phyloP scores from a whole-genome alignment of 345 rosid species.

The Hirschfeldia incana region DNA sequence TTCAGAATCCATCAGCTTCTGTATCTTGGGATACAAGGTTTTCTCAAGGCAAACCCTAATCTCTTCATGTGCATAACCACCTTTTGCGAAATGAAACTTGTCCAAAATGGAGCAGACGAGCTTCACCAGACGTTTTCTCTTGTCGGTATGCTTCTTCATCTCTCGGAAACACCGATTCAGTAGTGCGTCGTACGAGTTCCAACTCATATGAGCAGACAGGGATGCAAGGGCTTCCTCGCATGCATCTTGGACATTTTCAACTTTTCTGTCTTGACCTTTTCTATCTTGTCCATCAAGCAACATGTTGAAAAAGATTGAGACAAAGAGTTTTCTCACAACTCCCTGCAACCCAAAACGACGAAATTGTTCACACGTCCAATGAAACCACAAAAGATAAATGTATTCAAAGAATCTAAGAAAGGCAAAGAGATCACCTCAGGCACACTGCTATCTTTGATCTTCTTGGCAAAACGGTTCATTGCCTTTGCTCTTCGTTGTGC shows the following conservation, averaged over 20 bases:
- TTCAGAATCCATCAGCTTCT: conserved; percentile 54
- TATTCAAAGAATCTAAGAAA: not conserved
- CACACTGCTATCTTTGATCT: conserved; percentile 43
- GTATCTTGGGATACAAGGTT: conserved; percentile 65
- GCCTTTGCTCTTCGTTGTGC: conserved; percentile 70
- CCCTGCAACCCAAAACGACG: conserved; percentile 46
- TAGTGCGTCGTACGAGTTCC: conserved; percentile 65
- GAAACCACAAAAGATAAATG: not conserved
- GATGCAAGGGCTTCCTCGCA: conserved; percentile 73
- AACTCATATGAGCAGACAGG: conserved; percentile 59
- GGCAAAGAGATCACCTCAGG: conserved; percentile 49
- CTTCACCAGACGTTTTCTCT: conserved; percentile 44
- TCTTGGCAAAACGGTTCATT: conserved; percentile 51
- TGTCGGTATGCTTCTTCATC: conserved; percentile 47
- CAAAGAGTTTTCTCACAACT: conserved; percentile 57
- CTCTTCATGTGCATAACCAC: conserved; percentile 34
- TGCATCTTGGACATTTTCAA: conserved; percentile 49
- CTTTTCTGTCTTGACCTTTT: not conserved
- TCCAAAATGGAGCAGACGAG: conserved; percentile 64
- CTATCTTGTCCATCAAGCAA: conserved; percentile 60
- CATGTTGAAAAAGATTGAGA: conserved; percentile 76
- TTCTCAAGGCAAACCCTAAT: conserved; percentile 58
- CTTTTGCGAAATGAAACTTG: conserved; percentile 57
- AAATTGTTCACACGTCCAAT: not conserved
- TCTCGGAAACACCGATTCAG: conserved; percentile 64